Base-by-base conservation (phyloP, 192 early-diverging fungal genomes). In the Paraglomus occultum region DNA sequence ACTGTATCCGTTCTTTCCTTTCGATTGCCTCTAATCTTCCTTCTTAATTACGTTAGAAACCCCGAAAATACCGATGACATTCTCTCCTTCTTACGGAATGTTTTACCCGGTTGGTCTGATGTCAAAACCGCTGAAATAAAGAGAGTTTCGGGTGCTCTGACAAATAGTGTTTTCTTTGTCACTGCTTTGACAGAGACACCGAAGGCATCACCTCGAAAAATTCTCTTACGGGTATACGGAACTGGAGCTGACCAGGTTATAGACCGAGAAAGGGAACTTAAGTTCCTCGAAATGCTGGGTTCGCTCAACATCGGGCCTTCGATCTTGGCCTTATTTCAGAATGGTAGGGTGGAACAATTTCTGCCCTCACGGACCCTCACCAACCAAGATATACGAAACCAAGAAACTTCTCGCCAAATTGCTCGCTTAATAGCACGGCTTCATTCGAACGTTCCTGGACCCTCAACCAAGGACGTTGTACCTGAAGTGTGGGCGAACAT, bases 311-410 rank as follows among this genome's bases (percentile, higher is more conserved):
- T 92, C n/a, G 94, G 92, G 1, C 90, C 94, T 6, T 78, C 74
- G 2, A 67, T 96, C 44, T 77, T 91, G 9, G 89, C 84, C 1
- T 86, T 89, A 15, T 96, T 94, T 76, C 82, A 78, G 14, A 96
- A 96, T 73, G 94, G 94, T 40, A 80, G 94, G 8, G 79, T 96
- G 68, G 94, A 96, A 67, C 84, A 96, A 73, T 94, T 85, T 54
- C 78, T 96, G 1, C 87, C 90, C 48, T 90, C 22, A 80, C 75
- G n/a, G 0, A 94, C 92, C 0, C 79, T 96, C 54, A 87, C 78
- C 0, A 83, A 81, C 59, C 74, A 82, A 3, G 91, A 94, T 46
- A 83, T 96, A 42, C 75, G 91, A 15, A 70, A 88, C 31, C 81
- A 83, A 0, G 68, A 74, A 9, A 88, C 81, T 43, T 91, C 89